A percentile compares a stretch with the other conserved stretches of the same genome.
These are phyloP conservation scores for Sporothrix curviconia DNA, from an alignment of 2,329 filamentous ascomycete genomes.

Conservation along the genomic window DNA sequence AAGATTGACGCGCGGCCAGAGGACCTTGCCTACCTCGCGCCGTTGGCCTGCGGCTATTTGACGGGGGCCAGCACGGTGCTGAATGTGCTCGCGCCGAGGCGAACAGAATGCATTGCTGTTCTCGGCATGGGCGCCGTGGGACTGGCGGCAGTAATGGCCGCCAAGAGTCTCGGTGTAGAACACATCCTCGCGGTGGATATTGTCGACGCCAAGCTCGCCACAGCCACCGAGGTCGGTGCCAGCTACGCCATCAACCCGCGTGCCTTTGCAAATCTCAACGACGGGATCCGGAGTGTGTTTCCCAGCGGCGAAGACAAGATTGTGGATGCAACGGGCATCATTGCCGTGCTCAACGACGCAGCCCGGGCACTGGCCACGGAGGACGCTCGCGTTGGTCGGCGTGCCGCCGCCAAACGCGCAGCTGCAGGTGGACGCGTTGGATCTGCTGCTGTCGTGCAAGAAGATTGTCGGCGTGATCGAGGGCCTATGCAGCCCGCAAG, in stretches of 20 bases:
- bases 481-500: neutral
- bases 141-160: conserved; percentile 33
- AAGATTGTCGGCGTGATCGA: neutral
- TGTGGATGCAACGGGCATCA: neutral
- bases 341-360: neutral
- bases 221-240: conserved; percentile 39
- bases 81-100: conserved; percentile 24
- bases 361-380: neutral
- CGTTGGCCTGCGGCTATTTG: conserved; percentile 37
- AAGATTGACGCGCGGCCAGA: neutral
- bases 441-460: neutral
- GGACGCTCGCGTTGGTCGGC: neutral
- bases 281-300: neutral
- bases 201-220: conserved; percentile 32
- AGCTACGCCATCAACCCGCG: neutral
- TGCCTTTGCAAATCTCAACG: neutral
- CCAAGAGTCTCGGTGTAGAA: conserved; percentile 25
- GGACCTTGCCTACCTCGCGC: conserved; percentile 21
- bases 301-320: neutral
- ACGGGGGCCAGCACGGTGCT: conserved; percentile 37
- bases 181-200: conserved; percentile 41
- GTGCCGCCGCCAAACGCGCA: neutral
- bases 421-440: neutral
- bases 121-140: conserved; percentile 36
- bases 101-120: conserved; percentile 27